Conservation (phyloP, 495 filamentous ascomycete genomes). For the Penicillium odoratum region DNA sequence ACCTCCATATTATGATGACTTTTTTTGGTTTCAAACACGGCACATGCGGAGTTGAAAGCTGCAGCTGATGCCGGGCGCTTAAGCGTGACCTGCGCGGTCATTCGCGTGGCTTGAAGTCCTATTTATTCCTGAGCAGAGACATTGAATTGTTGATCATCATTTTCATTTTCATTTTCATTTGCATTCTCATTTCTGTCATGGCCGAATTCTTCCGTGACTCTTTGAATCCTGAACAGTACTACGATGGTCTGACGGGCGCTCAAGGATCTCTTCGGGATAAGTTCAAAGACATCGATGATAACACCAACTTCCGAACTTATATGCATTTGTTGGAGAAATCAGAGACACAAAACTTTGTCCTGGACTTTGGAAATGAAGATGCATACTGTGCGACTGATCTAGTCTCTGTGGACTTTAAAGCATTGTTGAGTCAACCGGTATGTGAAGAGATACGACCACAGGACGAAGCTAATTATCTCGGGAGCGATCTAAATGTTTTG, state of each 20-base stretch:
- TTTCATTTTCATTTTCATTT: too few species aligned
- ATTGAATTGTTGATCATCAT: too few species aligned
- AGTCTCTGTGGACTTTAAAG: constrained; percentile 41
- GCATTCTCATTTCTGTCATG: not conserved
- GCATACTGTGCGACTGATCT: constrained; percentile 65
- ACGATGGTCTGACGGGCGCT: constrained; percentile 30
- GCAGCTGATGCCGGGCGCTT: constrained; percentile 21
- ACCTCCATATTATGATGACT: too few species aligned
- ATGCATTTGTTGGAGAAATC: constrained; percentile 35
- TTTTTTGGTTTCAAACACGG: not conserved
- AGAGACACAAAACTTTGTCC: constrained; percentile 61
- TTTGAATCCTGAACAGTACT: constrained; percentile 37
- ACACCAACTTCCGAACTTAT: constrained; percentile 42
- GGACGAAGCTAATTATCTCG: not conserved
- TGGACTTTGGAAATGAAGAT: constrained; percentile 67
- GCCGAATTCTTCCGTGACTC: constrained; percentile 1
- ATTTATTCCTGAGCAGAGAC: not conserved
- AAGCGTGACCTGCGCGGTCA: constrained; percentile 27
- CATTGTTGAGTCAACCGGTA: constrained; percentile 36
- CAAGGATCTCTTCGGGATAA: constrained; percentile 24
- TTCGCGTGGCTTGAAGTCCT: not conserved
- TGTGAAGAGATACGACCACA: constrained; percentile 7
- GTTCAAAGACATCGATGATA: constrained; percentile 59
- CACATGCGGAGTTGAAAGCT: not conserved
- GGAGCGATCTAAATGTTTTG: constrained; percentile 43